These are phyloP conservation scores for Coelastrella sp. DNA, from an alignment of 139 green algal genomes.

Conservation along the genomic window DNA sequence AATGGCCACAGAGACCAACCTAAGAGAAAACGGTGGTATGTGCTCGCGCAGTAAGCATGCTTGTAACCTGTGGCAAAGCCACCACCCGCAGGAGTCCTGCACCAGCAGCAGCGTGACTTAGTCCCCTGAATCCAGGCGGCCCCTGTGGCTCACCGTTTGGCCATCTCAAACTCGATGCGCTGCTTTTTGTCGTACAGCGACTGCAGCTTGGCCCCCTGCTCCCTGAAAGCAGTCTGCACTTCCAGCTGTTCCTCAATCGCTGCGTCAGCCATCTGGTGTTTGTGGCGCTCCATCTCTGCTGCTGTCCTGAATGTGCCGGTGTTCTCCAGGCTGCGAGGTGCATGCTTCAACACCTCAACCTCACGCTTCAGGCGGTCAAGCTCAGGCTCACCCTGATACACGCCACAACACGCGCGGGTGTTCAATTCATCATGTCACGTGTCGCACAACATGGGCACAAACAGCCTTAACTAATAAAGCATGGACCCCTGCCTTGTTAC, in stretches of 20 bases:
- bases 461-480: no score
- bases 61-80: neutral
- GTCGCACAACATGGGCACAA: no score
- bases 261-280: conserved; percentile 74
- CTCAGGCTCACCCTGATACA: conserved; percentile 80
- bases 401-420: neutral
- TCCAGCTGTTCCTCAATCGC: conserved; percentile 89
- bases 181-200: conserved; percentile 83
- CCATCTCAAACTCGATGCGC: conserved; percentile 79
- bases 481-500: no score
- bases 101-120: no score
- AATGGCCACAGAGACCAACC: no score
- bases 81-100: no score
- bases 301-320: conserved; percentile 79
- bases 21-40: no score
- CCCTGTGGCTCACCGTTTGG: conserved; percentile 61
- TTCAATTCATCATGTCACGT: neutral
- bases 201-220: conserved; percentile 84
- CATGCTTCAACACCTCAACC: conserved; percentile 87
- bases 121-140: neutral
- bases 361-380: conserved; percentile 89
- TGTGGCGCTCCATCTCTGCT: conserved; percentile 88
- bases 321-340: conserved; percentile 73
- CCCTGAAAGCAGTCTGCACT: conserved; percentile 89
- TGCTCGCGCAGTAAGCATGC: neutral